Conservation (phyloP, 2,329 filamentous ascomycete genomes). For the Aspergillus nomiae region DNA sequence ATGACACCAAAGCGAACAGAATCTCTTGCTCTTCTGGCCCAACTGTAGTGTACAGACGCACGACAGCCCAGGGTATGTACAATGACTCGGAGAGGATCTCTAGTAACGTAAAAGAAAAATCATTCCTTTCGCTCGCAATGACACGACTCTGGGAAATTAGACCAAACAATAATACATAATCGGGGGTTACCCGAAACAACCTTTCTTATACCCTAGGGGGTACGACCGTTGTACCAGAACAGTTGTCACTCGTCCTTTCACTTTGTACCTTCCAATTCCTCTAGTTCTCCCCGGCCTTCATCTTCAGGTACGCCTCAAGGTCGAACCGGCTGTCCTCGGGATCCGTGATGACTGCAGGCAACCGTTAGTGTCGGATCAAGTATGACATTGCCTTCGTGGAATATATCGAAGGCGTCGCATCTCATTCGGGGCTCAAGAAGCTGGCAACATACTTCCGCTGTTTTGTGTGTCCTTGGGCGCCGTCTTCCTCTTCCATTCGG, state of each 20-base stretch:
- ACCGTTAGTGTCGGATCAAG: constrained; percentile 21
- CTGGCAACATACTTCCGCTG: constrained; percentile 37
- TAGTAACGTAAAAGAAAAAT: constrained; percentile 40
- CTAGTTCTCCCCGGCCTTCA: constrained; percentile 55
- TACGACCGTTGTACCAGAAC: constrained; percentile 34
- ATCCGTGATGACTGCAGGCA: constrained; percentile 66
- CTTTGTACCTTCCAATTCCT: constrained; percentile 24
- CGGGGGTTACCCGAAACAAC: constrained; percentile 34
- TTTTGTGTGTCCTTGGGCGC: constrained; percentile 48
- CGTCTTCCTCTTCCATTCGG: constrained; percentile 82
- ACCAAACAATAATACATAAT: constrained; percentile 48
- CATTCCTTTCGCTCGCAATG: constrained; percentile 46
- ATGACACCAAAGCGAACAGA: constrained; percentile 32
- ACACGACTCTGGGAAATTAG: constrained; percentile 42
- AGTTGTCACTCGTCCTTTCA: constrained; percentile 34
- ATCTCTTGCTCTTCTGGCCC: constrained; percentile 42
- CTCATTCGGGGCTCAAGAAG: neutral
- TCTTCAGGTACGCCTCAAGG: constrained; percentile 78
- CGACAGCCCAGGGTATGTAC: constrained; percentile 45
- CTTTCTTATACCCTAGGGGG: constrained; percentile 37
- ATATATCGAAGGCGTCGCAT: constrained; percentile 3
- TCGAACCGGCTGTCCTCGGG: constrained; percentile 89
- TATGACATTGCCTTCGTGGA: constrained; percentile 17
- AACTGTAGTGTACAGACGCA: constrained; percentile 43
- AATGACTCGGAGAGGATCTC: constrained; percentile 42